Conservation (phyloP, 345 rosid genomes). For the Eucalyptus rudis region DNA sequence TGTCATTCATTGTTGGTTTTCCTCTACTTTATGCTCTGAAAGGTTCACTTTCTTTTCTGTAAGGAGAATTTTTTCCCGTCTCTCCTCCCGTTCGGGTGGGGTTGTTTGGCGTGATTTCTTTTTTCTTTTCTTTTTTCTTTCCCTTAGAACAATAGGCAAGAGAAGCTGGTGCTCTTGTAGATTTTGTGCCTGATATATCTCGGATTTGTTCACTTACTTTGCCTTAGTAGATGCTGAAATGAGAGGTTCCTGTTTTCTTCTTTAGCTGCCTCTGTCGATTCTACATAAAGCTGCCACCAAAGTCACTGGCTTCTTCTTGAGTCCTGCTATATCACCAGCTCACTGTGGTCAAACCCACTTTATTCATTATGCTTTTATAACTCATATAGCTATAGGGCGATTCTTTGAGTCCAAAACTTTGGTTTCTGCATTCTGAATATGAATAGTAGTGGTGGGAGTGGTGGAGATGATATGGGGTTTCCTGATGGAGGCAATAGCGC, state of each 20-base stretch:
- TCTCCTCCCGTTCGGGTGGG: slow-evolving; percentile 27
- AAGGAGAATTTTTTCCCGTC: slow-evolving; percentile 25
- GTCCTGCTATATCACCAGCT: slow-evolving; percentile 54
- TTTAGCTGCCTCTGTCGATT: slow-evolving; percentile 16
- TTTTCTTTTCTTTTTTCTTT: too few species aligned
- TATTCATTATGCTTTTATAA: background rate
- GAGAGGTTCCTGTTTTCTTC: slow-evolving; percentile 40
- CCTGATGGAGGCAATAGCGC: slow-evolving; percentile 31
- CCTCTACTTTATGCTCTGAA: slow-evolving; percentile 82
- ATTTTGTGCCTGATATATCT: slow-evolving; percentile 55
- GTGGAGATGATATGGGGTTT: slow-evolving; percentile 33
- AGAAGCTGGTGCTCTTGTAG: slow-evolving; percentile 33
- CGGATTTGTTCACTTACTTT: slow-evolving; percentile 16
- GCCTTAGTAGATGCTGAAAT: background rate
- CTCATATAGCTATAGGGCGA: background rate
- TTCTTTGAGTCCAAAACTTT: slow-evolving; percentile 1
- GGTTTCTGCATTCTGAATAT: background rate
- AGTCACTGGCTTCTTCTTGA: slow-evolving; percentile 53
- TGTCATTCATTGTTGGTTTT: slow-evolving; percentile 22
- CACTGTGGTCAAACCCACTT: slow-evolving; percentile 33
- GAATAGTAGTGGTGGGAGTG: slow-evolving; percentile 28
- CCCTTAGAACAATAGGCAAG: slow-evolving; percentile 6
- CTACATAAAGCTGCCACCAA: slow-evolving; percentile 48
- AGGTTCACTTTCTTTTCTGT: slow-evolving; percentile 76
- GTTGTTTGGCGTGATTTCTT: slow-evolving; percentile 2